Evolutionary conservation across 305 asterid genomes (phyloP).

Genomic region (Fraxinus latifolia): DNA sequence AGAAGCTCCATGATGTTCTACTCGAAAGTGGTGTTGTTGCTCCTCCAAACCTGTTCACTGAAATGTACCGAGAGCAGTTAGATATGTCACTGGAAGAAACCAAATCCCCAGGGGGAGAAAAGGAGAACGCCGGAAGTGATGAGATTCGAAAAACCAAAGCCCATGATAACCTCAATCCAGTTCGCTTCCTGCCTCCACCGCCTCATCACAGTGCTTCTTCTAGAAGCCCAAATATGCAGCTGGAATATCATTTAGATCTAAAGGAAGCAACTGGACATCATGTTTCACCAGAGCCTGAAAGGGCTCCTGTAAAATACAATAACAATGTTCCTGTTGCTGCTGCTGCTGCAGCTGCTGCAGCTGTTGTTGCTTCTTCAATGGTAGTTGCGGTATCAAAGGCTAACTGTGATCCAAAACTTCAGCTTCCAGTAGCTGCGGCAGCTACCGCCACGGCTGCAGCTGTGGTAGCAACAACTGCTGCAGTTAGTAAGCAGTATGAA

Average conservation of each 20-base stretch:
- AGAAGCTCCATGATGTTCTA: constrained; percentile 86
- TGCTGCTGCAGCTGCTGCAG: constrained; percentile 83
- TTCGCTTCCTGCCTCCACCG: constrained; percentile 68
- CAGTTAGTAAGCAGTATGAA: constrained; percentile 70
- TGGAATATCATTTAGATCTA: constrained; percentile 34
- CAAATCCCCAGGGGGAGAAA: constrained; percentile 40
- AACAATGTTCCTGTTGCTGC: constrained; percentile 78
- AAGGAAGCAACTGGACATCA: constrained; percentile 37
- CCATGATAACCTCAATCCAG: constrained; percentile 34
- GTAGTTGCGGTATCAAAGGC: constrained; percentile 75
- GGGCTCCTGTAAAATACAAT: constrained; percentile 35
- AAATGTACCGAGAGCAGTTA: constrained; percentile 55
- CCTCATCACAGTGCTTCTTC: constrained; percentile 50
- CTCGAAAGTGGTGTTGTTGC: constrained; percentile 96
- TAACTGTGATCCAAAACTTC: constrained; percentile 44
- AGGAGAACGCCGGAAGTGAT: constrained; percentile 38
- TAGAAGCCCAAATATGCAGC: constrained; percentile 39
- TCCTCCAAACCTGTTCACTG: constrained; percentile 82
- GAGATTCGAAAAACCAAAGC: constrained; percentile 34
- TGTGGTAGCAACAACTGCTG: constrained; percentile 85
- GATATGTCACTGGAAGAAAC: constrained; percentile 32
- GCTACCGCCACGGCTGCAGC: constrained; percentile 95
- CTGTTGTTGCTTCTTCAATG: constrained; percentile 93
- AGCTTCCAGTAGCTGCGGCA: constrained; percentile 90
- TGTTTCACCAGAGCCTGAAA: constrained; percentile 44